These are phyloP conservation scores for Aureobasidium sp. DNA, from an alignment of 2,329 filamentous ascomycete species.

Conservation along the genomic window DNA sequence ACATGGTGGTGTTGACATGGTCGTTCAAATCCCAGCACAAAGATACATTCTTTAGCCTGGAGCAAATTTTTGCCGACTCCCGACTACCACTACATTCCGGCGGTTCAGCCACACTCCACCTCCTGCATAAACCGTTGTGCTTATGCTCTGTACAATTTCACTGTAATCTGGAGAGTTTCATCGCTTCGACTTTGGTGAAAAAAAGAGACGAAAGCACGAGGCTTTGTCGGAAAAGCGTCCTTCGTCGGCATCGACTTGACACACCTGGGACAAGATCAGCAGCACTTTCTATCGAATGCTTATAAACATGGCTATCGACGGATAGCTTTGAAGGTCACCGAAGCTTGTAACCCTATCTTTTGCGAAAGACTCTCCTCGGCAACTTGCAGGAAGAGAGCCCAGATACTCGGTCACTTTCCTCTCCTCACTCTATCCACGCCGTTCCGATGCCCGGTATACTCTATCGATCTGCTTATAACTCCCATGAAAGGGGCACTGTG, in stretches of 20 bases:
- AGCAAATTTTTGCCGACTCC: not conserved
- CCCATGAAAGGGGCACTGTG: no score
- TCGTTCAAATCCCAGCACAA: not conserved
- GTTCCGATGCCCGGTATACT: not conserved
- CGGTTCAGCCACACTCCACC: not conserved
- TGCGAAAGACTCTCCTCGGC: not conserved
- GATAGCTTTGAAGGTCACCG: no score
- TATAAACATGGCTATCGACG: not conserved
- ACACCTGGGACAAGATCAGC: not conserved
- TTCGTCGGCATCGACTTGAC: not conserved
- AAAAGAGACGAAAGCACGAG: no score
- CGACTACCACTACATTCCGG: not conserved
- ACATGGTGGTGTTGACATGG: not conserved
- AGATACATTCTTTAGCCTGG: no score
- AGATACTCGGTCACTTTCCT: not conserved
- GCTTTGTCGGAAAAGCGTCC: not conserved
- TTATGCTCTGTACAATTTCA: not conserved
- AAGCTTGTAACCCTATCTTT: not conserved
- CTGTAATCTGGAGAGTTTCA: not conserved
- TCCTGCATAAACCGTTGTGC: not conserved
- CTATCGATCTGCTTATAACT: not conserved
- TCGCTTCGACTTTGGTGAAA: not conserved
- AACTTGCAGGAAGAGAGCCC: not conserved
- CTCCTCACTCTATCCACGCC: not conserved
- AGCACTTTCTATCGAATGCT: not conserved